A percentile compares a stretch with the other conserved stretches of the same genome.
phyloP scores from a whole-genome alignment of 2,329 filamentous ascomycete genomes.

The Pestalotiopsis fici region DNA sequence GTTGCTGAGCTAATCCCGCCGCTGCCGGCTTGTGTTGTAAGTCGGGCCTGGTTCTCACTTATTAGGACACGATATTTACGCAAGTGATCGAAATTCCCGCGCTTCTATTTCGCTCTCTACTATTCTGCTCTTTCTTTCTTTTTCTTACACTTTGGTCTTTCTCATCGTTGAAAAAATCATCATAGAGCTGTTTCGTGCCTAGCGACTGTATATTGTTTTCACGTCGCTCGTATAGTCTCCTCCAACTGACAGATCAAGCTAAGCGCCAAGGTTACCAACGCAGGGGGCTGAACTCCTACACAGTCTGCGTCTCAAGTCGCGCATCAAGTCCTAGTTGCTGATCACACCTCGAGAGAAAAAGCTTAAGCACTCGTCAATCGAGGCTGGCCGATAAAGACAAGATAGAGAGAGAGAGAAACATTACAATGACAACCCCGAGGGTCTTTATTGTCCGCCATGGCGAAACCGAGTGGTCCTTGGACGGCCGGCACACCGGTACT shows the following conservation, averaged over 20 bases:
- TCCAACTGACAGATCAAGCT: neutral
- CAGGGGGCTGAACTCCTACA: slow-evolving; percentile 1
- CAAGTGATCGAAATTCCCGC: neutral
- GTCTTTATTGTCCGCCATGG: slow-evolving; percentile 87
- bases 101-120: neutral
- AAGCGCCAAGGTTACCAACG: neutral
- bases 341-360: neutral
- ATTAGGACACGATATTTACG: neutral
- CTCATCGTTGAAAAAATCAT: neutral
- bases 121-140: neutral
- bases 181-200: neutral
- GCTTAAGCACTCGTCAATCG: neutral
- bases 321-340: neutral
- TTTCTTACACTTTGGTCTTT: neutral
- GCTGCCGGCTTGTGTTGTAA: neutral
- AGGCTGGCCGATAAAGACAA: neutral
- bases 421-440: slow-evolving; percentile 58
- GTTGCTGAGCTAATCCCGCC: neutral
- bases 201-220: neutral
- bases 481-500: slow-evolving; percentile 79
- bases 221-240: neutral
- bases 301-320: neutral
- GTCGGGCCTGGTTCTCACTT: too few relatives aligned
- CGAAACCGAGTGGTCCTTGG: slow-evolving; percentile 93
- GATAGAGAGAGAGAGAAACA: neutral